Percentiles rank a stretch among this genome's conserved stretches.
These are phyloP conservation scores for Tylopilus plumbeoviolaceoides DNA, from an alignment of 768 basidiomycete genomes.

Conservation along the genomic window DNA sequence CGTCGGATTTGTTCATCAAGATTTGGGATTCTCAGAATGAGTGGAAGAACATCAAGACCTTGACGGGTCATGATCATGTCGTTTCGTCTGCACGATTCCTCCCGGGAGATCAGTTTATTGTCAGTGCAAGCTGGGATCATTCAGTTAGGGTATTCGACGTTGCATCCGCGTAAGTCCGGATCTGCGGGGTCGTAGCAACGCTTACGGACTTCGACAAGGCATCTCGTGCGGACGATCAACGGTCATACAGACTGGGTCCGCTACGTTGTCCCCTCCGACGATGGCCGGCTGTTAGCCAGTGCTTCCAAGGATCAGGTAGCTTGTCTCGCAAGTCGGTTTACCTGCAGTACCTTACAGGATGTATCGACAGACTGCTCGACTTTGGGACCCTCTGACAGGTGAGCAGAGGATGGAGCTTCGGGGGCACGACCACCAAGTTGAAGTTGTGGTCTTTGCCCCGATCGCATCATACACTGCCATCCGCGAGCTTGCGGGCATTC, in stretches of 20 bases:
- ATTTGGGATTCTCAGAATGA: conserved; percentile 89
- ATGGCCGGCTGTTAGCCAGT: conserved; percentile 72
- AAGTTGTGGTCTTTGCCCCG: conserved; percentile 79
- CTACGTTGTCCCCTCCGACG: conserved; percentile 56
- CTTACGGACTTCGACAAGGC: conserved; percentile 38
- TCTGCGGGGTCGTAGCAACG: neutral
- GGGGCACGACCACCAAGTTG: conserved; percentile 86
- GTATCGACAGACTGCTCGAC: conserved; percentile 58
- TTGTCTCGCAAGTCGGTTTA: neutral
- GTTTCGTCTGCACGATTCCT: conserved; percentile 85
- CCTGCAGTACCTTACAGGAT: neutral
- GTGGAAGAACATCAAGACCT: conserved; percentile 84
- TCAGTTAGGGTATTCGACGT: conserved; percentile 87
- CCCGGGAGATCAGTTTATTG: conserved; percentile 77
- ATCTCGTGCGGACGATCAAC: conserved; percentile 68
- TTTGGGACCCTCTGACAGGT: conserved; percentile 71
- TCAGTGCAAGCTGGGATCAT: conserved; percentile 85
- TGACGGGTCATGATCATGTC: conserved; percentile 88
- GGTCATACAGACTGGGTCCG: conserved; percentile 89
- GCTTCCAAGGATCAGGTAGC: conserved; percentile 86
- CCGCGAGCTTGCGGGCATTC: conserved; percentile 69
- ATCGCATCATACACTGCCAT: conserved; percentile 70
- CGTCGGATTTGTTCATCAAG: conserved; percentile 87
- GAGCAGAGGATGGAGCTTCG: conserved; percentile 79
- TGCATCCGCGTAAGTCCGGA: conserved; percentile 64